Base-by-base conservation (phyloP, 148 eudicot genomes). In the Nepenthes mirabilis region DNA sequence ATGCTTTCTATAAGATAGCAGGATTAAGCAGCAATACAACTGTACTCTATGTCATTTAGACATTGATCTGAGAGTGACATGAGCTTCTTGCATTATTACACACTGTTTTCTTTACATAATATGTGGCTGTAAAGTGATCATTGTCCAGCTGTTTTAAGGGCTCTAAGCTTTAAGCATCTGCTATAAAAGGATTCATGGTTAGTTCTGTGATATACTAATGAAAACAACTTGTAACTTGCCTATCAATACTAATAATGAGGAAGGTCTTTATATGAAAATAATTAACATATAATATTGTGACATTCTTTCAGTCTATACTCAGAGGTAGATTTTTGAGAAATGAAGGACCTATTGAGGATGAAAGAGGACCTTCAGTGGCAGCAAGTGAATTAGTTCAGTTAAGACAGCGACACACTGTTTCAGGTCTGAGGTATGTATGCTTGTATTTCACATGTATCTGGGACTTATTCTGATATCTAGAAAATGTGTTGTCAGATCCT, bases 311-410 rank as follows among this genome's bases (percentile, higher is more conserved):
- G 99, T 84, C 99, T 55, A 72, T 94, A 58, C 95, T 94, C 71
- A 77, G 99, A 72, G 99, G 99, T 53, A 85, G 99, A 74, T 94
- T 94, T 77, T 79, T 94, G 82, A 81, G 99, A 56, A 79, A 70
- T 73, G 97, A 87, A 72, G 75, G 93, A 74, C 79, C 86, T 2
- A 72, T 54, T 62, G 95, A 85, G 84, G 97, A 86, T 37, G 95
- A 86, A 71, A 84, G 97, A 73, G 80, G 82, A 11, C 75, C 93
- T 71, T 86, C 99, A 64, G 60, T 74, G 65, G 97, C 95, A 48
- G 84, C 91, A 50, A 71, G 77, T 68, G 99, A 94, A 71, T 68
- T 94, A 66, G 78, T 77, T 67, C 95, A 84, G 82, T 77, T 94
- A 68, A 86, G 99, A 74, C 99, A 90, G 58, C 80, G 86, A 2